These are phyloP conservation scores for Ascobolus immersus DNA, from an alignment of 495 filamentous ascomycete genomes.

Conservation along the genomic window DNA sequence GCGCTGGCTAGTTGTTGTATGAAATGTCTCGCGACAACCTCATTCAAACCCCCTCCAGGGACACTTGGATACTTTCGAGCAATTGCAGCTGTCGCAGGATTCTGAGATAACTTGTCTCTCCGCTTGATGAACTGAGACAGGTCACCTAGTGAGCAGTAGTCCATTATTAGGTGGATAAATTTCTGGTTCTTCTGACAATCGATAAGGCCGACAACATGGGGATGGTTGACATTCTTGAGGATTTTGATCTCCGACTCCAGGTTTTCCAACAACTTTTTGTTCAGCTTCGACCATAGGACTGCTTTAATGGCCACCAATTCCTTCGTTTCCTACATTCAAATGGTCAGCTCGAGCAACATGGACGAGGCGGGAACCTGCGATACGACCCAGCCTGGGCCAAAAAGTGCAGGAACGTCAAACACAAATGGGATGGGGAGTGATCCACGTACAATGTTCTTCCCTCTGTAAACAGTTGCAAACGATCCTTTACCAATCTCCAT, in stretches of 20 bases:
- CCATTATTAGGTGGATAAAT: slow-evolving; percentile 94
- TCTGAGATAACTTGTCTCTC: slow-evolving; percentile 42
- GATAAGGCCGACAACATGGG: slow-evolving; percentile 87
- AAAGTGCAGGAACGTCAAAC: slow-evolving; percentile 1
- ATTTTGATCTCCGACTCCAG: slow-evolving; percentile 87
- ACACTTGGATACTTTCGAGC: slow-evolving; percentile 74
- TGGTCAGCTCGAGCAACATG: slow-evolving; percentile 6
- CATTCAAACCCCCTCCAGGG: slow-evolving; percentile 56
- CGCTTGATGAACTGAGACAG: slow-evolving; percentile 87
- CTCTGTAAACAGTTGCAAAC: slow-evolving; percentile 15
- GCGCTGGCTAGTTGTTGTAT: slow-evolving; percentile 86
- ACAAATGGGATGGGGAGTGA: not conserved
- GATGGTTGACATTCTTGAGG: slow-evolving; percentile 71
- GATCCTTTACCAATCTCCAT: slow-evolving; percentile 15
- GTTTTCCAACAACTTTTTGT: slow-evolving; percentile 88
- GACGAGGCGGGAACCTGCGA: not conserved
- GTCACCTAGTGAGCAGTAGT: slow-evolving; percentile 88
- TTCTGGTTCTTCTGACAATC: slow-evolving; percentile 65
- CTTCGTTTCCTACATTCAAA: slow-evolving; percentile 25
- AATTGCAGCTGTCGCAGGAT: slow-evolving; percentile 59
- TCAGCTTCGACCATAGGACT: slow-evolving; percentile 66
- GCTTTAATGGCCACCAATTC: slow-evolving; percentile 82
- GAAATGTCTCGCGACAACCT: slow-evolving; percentile 85
- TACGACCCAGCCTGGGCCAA: not conserved
- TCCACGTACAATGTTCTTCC: slow-evolving; percentile 13